Conservation (phyloP, 148 eudicot species). For the Tetragonia tetragonoides region DNA sequence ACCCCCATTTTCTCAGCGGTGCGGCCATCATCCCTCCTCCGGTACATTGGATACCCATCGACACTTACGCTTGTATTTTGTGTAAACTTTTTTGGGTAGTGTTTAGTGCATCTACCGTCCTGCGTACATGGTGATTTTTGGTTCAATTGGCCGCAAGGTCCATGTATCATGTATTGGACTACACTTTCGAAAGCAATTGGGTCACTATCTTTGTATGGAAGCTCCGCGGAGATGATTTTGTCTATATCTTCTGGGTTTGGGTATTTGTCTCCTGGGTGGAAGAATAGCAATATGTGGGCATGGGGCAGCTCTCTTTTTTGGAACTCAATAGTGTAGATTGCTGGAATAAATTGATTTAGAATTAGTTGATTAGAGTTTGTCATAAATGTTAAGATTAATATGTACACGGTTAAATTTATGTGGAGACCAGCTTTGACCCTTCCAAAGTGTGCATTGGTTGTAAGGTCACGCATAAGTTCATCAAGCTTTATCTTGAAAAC, state of each 20-base stretch:
- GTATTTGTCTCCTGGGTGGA: neutral
- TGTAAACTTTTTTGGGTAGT: neutral
- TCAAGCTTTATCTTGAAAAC: constrained; percentile 1
- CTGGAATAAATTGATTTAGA: neutral
- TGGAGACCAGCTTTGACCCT: neutral
- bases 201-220: neutral
- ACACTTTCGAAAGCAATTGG: neutral
- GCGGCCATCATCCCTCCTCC: neutral
- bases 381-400: no score
- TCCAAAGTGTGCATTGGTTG: neutral
- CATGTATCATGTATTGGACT: constrained; percentile 9
- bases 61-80: neutral
- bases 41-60: constrained; percentile 12
- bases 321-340: constrained; percentile 16
- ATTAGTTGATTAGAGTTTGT: no score
- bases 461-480: neutral
- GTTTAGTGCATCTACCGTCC: neutral
- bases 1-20: neutral
- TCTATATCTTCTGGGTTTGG: neutral
- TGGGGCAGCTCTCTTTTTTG: constrained; percentile 12
- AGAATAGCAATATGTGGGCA: constrained; percentile 7
- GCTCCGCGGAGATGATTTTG: constrained; percentile 7
- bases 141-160: constrained; percentile 8
- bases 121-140: neutral
- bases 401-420: neutral